Base-by-base conservation (phyloP, 768 basidiomycete genomes). In the Lactarius evosmus region DNA sequence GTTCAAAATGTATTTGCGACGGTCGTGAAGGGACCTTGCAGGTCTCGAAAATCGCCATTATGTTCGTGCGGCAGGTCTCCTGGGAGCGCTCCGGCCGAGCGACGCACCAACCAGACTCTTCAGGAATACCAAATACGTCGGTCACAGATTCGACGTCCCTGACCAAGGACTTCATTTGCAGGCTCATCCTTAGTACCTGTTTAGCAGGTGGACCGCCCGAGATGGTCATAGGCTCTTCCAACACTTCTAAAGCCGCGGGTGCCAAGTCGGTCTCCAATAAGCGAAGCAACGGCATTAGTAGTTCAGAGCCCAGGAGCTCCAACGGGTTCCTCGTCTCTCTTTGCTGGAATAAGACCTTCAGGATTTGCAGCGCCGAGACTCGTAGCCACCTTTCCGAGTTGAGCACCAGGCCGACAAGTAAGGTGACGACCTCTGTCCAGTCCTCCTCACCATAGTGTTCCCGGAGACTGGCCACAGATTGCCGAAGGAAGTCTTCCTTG, bases 111-210 rank as follows among this genome's bases (percentile, higher is more conserved):
- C 95, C 95, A 3, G 89, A 91, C 41, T 86, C 84, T 61, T 87
- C 81, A 1, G 91, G 88, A 27, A 91, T 79, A 17, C 94, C 93
- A 71, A 95, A 95, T 14, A 95, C 82, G 27, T 85, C 87, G 1
- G 86, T 84, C 7, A 80, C 78, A 7, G 83, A 80, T 41, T 88
- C 84, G 12, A 80, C 77, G 19, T 80, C 77, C 29, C 77, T 72
- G 32, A 77, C 72, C 36, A 75, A 74, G 17, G 80, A 74, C 32
- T 80, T 82, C 27, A 81, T 72, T 67, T 89, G 87, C 84, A 95
- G 87, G 74, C 93, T 94, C 91, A 95, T 93, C 7, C 92, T 85
- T 27, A 95, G 79, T n/a, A 95, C 90, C 68, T 93, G 89, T 63
- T 89, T 89, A 0, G 92, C 91, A 0, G 87, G 82, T 53, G 85